Percentiles rank a stretch among this genome's conserved stretches.
phyloP scores from a whole-genome alignment of 2,329 filamentous ascomycete species.

The Diaporthe vaccinii region DNA sequence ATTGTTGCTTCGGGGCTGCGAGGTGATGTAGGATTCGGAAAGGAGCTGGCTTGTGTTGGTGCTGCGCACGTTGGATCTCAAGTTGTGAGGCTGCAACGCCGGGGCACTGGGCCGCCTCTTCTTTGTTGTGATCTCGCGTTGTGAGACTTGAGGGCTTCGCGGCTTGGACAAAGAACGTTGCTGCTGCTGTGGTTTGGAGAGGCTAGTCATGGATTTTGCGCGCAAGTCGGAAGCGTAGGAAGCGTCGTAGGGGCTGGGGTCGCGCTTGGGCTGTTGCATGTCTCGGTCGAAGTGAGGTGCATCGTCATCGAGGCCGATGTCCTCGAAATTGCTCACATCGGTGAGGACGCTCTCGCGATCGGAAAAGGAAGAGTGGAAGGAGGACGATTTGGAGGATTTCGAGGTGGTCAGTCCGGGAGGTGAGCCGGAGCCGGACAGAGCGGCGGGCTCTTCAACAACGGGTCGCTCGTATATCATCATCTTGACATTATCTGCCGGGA shows the following conservation, averaged over 20 bases:
- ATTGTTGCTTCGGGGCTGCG: constrained; percentile 46
- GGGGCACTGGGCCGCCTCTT: constrained; percentile 59
- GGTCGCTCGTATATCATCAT: constrained; percentile 58
- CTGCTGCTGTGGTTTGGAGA: constrained; percentile 43
- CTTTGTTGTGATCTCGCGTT: constrained; percentile 50
- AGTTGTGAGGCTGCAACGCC: constrained; percentile 60
- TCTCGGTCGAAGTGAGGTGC: constrained; percentile 51
- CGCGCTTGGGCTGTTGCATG: constrained; percentile 53
- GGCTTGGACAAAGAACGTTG: constrained; percentile 47
- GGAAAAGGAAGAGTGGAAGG: constrained; percentile 79
- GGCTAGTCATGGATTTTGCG: constrained; percentile 46
- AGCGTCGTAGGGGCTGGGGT: constrained; percentile 64
- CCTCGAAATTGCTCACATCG: constrained; percentile 89
- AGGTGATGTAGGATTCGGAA: constrained; percentile 48
- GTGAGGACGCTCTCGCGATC: constrained; percentile 79
- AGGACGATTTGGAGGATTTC: constrained; percentile 92
- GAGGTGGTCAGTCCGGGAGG: constrained; percentile 84
- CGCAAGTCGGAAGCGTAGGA: constrained; percentile 60
- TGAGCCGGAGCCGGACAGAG: constrained; percentile 69
- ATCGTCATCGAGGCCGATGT: constrained; percentile 86
- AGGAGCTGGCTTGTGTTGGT: constrained; percentile 57
- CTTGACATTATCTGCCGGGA: constrained; percentile 42
- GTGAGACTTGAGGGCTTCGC: constrained; percentile 44
- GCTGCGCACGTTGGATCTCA: constrained; percentile 64
- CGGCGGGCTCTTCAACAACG: constrained; percentile 51